Evolutionary conservation across 2,329 filamentous ascomycete species (phyloP).

Genomic region (Diplocarpon rosae): DNA sequence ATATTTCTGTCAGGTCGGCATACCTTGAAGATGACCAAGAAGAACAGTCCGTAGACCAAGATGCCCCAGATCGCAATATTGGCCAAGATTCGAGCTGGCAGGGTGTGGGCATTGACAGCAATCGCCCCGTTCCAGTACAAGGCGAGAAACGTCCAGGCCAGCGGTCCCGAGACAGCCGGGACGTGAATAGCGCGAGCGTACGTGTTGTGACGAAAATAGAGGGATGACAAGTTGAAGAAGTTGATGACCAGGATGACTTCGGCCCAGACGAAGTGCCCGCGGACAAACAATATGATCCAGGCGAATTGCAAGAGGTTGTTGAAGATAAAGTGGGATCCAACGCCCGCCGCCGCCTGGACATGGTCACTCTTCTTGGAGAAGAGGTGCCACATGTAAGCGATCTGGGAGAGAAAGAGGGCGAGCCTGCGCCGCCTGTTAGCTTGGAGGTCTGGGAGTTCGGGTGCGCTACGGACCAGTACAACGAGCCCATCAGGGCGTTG

Average conservation of each 20-base stretch:
- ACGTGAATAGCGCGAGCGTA: slow-evolving; percentile 67
- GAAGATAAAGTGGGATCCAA: slow-evolving; percentile 74
- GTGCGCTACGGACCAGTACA: slow-evolving; percentile 58
- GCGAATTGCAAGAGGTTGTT: slow-evolving; percentile 76
- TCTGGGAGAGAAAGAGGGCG: slow-evolving; percentile 62
- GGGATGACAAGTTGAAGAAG: slow-evolving; percentile 65
- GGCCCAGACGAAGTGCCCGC: slow-evolving; percentile 62
- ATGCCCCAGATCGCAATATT: slow-evolving; percentile 86
- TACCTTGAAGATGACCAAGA: slow-evolving; percentile 63
- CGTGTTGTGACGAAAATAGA: slow-evolving; percentile 71
- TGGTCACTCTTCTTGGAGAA: slow-evolving; percentile 55
- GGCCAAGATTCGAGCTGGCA: slow-evolving; percentile 67
- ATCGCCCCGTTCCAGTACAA: slow-evolving; percentile 86
- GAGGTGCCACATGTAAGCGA: slow-evolving; percentile 65
- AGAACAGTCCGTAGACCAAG: slow-evolving; percentile 64
- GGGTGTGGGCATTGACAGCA: slow-evolving; percentile 55
- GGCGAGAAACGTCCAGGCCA: slow-evolving; percentile 78
- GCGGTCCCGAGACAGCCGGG: slow-evolving; percentile 62
- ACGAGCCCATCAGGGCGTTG: slow-evolving; percentile 50
- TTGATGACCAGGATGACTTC: slow-evolving; percentile 70
- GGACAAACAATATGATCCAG: slow-evolving; percentile 76
- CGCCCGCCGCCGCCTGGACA: slow-evolving; percentile 60
- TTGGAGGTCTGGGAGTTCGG: background rate
- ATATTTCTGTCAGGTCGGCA: slow-evolving; percentile 6
- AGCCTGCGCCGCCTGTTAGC: slow-evolving; percentile 38